Evolutionary conservation across 306 rosid genomes (phyloP).

Genomic region (Vigna mungo): DNA sequence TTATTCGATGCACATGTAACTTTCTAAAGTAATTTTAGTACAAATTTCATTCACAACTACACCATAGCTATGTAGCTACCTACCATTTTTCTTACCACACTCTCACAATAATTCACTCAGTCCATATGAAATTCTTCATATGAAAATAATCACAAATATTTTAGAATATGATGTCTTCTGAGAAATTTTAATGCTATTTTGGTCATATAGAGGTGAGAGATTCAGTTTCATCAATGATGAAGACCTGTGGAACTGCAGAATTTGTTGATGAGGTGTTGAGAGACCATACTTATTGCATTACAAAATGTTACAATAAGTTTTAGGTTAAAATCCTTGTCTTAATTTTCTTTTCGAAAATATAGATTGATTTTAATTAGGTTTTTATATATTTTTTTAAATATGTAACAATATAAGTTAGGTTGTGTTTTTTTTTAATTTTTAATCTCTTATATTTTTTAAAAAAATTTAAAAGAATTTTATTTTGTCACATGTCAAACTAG

Average conservation of each 20-base stretch:
- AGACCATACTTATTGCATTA: slow-evolving; percentile 18
- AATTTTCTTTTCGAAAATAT: no score
- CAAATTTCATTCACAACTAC: slow-evolving; percentile 25
- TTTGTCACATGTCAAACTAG: no score
- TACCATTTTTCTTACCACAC: background rate
- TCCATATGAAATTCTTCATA: background rate
- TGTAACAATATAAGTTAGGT: no score
- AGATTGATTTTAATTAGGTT: no score
- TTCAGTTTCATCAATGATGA: background rate
- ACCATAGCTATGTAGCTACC: background rate
- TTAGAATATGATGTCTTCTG: background rate
- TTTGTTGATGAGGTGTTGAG: background rate
- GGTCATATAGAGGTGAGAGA: background rate
- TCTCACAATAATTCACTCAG: background rate
- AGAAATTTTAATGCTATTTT: background rate
- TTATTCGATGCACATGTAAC: slow-evolving; percentile 32
- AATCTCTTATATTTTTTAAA: no score
- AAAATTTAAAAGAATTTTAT: no score
- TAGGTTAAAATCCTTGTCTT: no score
- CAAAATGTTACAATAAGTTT: background rate
- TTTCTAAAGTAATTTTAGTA: slow-evolving; percentile 25
- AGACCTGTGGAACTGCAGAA: background rate
- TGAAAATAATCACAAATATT: background rate
- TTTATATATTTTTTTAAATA: no score
- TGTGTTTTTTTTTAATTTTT: no score